These are phyloP conservation scores for Pistacia integerrima DNA, from an alignment of 345 rosid species.

Conservation along the genomic window DNA sequence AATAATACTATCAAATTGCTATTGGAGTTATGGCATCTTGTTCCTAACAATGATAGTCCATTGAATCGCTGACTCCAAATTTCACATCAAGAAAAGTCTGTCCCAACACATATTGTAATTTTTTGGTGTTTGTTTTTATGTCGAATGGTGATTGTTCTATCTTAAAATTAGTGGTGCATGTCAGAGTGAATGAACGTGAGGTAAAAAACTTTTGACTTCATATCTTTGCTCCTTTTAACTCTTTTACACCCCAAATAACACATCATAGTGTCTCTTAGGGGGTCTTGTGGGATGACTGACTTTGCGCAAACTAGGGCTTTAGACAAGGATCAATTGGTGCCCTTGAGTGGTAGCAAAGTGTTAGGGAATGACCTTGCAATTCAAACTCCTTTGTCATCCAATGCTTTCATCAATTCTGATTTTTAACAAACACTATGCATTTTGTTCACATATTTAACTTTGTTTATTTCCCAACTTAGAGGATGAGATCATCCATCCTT, in stretches of 20 bases:
- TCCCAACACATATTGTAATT: too few relatives aligned
- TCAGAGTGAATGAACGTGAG: not conserved
- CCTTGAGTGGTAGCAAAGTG: conserved; percentile 1
- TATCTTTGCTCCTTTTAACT: not conserved
- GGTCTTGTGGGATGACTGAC: not conserved
- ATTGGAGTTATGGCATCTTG: too few relatives aligned
- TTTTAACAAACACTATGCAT: not conserved
- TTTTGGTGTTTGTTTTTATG: too few relatives aligned
- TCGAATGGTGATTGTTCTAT: too few relatives aligned
- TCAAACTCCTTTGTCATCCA: not conserved
- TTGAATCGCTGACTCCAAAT: too few relatives aligned
- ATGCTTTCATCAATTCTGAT: not conserved
- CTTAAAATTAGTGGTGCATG: too few relatives aligned
- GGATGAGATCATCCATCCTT: not conserved
- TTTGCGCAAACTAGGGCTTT: not conserved
- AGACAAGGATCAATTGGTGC: not conserved
- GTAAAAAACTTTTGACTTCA: not conserved
- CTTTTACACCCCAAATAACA: not conserved
- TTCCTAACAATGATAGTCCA: too few relatives aligned
- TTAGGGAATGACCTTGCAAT: conserved; percentile 5
- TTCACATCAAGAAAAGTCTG: too few relatives aligned
- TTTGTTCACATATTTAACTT: not conserved
- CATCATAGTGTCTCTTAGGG: conserved; percentile 9
- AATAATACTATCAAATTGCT: too few relatives aligned
- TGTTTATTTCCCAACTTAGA: conserved; percentile 1